Conservation (phyloP, 176 grass and related monocot species). For the Musa beccarii region DNA sequence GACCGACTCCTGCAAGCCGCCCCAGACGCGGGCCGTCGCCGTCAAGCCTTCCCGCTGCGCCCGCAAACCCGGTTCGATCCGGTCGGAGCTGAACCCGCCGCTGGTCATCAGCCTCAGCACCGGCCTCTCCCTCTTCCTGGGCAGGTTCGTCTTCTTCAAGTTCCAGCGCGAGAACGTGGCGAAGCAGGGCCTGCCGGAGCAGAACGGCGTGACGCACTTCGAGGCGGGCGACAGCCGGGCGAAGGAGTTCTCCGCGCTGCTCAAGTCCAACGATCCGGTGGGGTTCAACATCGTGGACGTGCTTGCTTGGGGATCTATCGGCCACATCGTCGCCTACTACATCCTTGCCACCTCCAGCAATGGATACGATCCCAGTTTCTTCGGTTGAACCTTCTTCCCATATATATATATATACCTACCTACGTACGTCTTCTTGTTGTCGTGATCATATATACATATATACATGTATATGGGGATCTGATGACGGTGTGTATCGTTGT, state of each 20-base stretch:
- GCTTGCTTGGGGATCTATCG: constrained; percentile 81
- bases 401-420: neutral
- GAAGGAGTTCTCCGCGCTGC: constrained; percentile 68
- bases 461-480: neutral
- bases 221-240: constrained; percentile 86
- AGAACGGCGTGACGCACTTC: constrained; percentile 95
- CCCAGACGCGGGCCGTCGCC: neutral
- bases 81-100: constrained; percentile 67
- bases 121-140: constrained; percentile 85
- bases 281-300: constrained; percentile 98
- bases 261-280: constrained; percentile 96
- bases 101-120: constrained; percentile 98
- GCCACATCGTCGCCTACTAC: constrained; percentile 96
- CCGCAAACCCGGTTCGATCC: constrained; percentile 29
- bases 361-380: constrained; percentile 90
- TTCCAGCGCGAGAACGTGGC: constrained; percentile 99
- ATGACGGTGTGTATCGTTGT: neutral
- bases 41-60: neutral
- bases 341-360: constrained; percentile 97
- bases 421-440: neutral
- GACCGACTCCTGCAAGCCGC: constrained; percentile 11
- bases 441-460: neutral
- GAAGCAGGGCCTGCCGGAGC: constrained; percentile 76
- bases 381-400: constrained; percentile 20
- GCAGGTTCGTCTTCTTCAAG: constrained; percentile 98